These are phyloP conservation scores for Phytopythium chamaehyphon DNA, from an alignment of 352 stramenopile genomes.

Conservation along the genomic window DNA sequence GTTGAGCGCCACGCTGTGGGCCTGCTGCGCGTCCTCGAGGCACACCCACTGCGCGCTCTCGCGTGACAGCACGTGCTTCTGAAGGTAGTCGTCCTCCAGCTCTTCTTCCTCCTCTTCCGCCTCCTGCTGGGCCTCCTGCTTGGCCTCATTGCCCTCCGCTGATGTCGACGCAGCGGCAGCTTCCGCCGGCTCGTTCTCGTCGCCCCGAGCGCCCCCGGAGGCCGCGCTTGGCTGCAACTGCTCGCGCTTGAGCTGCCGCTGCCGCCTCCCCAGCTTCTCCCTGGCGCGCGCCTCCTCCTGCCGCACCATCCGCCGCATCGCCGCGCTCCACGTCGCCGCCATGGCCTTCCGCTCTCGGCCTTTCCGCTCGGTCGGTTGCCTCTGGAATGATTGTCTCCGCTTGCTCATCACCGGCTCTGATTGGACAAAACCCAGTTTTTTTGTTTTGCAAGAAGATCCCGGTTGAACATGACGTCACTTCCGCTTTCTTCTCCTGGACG, in stretches of 20 bases:
- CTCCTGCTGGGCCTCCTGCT: not conserved
- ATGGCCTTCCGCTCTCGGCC: too few species aligned
- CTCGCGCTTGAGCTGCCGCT: slow-evolving; percentile 24
- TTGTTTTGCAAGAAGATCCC: too few species aligned
- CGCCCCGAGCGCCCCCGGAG: not conserved
- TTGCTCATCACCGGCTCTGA: too few species aligned
- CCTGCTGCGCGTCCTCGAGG: slow-evolving; percentile 74
- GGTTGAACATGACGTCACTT: too few species aligned
- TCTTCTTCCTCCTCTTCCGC: slow-evolving; percentile 24
- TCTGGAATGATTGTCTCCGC: too few species aligned
- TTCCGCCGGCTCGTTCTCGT: not conserved
- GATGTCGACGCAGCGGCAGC: not conserved
- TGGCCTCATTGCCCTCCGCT: not conserved
- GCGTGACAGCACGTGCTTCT: slow-evolving; percentile 59
- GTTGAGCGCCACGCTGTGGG: slow-evolving; percentile 68
- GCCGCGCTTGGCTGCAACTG: not conserved
- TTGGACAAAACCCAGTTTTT: too few species aligned
- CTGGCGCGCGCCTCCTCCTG: slow-evolving; percentile 25
- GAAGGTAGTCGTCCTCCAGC: slow-evolving; percentile 42
- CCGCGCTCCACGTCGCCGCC: slow-evolving; percentile 16
- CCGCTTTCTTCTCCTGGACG: too few species aligned
- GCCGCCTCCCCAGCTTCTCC: slow-evolving; percentile 27
- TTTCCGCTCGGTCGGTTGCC: not conserved
- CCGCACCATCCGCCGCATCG: slow-evolving; percentile 28
- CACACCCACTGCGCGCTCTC: slow-evolving; percentile 46